These are phyloP conservation scores for Bipolaris victoriae DNA, from an alignment of 2,329 filamentous ascomycete genomes.

Conservation along the genomic window DNA sequence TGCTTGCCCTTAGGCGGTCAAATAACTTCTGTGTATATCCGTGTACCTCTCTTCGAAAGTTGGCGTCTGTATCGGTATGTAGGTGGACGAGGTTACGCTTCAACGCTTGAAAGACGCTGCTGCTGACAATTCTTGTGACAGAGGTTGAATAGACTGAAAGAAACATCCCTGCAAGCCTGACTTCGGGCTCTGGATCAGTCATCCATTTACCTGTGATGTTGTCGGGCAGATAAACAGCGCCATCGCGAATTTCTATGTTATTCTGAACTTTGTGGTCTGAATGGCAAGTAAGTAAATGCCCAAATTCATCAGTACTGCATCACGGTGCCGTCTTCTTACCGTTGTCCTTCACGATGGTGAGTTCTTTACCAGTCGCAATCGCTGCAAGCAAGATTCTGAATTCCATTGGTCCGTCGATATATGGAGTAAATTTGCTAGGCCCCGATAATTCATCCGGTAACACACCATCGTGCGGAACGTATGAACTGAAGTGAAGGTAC, in stretches of 20 bases:
- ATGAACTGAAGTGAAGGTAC: constrained; percentile 44
- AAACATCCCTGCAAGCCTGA: constrained; percentile 81
- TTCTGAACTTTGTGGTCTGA: constrained; percentile 34
- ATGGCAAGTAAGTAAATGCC: neutral
- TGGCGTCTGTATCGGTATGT: constrained; percentile 84
- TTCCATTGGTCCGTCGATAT: constrained; percentile 31
- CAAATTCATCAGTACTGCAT: too few relatives aligned
- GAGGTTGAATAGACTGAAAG: constrained; percentile 78
- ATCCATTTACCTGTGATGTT: constrained; percentile 48
- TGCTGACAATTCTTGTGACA: constrained; percentile 74
- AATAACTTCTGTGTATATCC: constrained; percentile 77
- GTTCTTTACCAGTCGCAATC: constrained; percentile 54
- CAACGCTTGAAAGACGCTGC: constrained; percentile 66
- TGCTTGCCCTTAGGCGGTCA: constrained; percentile 64
- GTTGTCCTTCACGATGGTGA: constrained; percentile 53
- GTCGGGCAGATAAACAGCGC: constrained; percentile 62
- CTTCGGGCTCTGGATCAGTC: constrained; percentile 49
- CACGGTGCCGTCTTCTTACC: constrained; percentile 27
- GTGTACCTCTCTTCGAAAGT: constrained; percentile 81
- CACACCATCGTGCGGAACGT: constrained; percentile 28
- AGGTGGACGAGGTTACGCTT: constrained; percentile 70
- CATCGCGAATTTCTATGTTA: constrained; percentile 33
- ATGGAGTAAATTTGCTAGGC: constrained; percentile 7
- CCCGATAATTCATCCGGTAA: constrained; percentile 24
- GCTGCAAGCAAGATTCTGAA: constrained; percentile 48